Percentiles rank a stretch among this genome's conserved stretches.
These are phyloP conservation scores for Simplicillium sp. DNA, from an alignment of 2,329 filamentous ascomycete species.

Conservation along the genomic window DNA sequence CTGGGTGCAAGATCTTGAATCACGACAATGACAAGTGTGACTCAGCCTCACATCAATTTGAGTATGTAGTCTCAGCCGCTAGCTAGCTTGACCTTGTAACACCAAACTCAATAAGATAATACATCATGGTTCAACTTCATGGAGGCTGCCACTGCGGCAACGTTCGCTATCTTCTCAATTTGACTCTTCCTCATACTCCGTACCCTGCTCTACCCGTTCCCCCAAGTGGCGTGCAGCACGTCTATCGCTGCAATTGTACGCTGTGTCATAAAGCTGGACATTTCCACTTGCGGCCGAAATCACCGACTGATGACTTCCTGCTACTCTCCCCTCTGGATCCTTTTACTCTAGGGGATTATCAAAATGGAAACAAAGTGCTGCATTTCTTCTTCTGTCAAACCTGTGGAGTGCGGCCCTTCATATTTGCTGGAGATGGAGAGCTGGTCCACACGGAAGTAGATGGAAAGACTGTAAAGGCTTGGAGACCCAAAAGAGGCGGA, in stretches of 20 bases:
- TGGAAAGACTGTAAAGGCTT: background rate
- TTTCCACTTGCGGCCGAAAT: conserved; percentile 3
- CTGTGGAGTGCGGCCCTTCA: conserved; percentile 2
- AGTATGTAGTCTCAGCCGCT: background rate
- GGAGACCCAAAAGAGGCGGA: background rate
- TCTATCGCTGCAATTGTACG: conserved; percentile 5
- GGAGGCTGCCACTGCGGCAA: conserved; percentile 1
- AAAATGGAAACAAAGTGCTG: background rate
- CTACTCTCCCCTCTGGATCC: background rate
- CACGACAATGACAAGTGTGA: background rate
- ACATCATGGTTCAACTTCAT: too few relatives aligned
- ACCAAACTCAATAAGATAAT: too few relatives aligned
- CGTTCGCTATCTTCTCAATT: background rate
- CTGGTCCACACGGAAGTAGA: background rate
- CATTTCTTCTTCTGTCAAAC: conserved; percentile 3
- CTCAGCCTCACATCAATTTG: background rate
- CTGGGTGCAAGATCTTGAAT: conserved; percentile 20
- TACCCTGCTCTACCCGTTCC: background rate
- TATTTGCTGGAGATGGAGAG: conserved; percentile 3
- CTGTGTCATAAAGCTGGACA: conserved; percentile 4
- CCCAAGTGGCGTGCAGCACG: background rate
- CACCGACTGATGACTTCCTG: conserved; percentile 1
- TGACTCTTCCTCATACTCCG: background rate
- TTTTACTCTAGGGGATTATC: conserved; percentile 1
- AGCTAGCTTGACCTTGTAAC: too few relatives aligned